Base-by-base conservation (phyloP, 1,139 yeast species). In the Lodderomyces oxycetoniae region DNA sequence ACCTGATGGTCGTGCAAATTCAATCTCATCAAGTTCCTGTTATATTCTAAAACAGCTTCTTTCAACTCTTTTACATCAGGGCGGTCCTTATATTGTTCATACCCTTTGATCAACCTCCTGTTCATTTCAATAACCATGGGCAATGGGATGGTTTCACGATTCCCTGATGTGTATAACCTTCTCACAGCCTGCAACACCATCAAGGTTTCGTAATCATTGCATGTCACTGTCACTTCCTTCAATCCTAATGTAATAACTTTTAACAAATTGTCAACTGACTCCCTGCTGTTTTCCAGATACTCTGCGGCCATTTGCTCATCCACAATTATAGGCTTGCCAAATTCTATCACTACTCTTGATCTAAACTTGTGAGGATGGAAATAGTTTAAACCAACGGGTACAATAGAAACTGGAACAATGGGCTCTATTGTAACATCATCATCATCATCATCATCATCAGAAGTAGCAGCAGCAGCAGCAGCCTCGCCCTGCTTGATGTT, bases 171-270 rank as follows among this genome's bases (percentile, higher is more conserved):
- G 39, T 63, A 67, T 36, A 68, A 53, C 37, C 74, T 53, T 40
- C 74, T 51, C 28, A 94, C 94, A 3, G 96, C 95, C 57, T 91
- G 98, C 32, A 89, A 79, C n/a, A 86, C 87, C 79, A 88, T 84
- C 37, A 91, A 64, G 3, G 96, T 87, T 44, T 89, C 97, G 59
- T 81, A 91, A 56, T 91, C 97, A 17, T 88, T 82, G 52, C 95
- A 85, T n/a, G 91, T 82, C 3, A 89, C 93, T 1, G 97, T 89
- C 16, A 89, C 97, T 9, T 94, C 79, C 48, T 80, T 80, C 44
- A 91, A 67, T 12, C 89, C 86, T 40, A 79, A 74, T 3, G 91
- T 79, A 31, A 89, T 74, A 14, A 70, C 67, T 17, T 80, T 83
- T 46, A 91, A 64, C 27, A 89, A 63, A 35, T 77, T 75, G 36